Evolutionary conservation across 2,329 filamentous ascomycete species (phyloP).

Genomic region (Fusarium nodosum): DNA sequence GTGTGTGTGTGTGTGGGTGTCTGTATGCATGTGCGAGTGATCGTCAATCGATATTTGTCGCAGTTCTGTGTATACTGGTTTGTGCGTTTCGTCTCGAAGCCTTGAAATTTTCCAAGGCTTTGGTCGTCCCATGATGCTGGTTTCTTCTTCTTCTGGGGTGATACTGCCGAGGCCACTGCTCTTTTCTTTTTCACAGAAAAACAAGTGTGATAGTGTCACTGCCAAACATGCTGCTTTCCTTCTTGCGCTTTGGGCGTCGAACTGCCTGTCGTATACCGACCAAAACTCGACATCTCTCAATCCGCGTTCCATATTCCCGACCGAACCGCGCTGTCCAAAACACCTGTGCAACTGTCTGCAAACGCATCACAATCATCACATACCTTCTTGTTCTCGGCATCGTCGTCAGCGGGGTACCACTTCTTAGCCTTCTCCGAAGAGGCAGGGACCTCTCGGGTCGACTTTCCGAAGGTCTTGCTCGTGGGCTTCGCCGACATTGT

Average conservation of each 20-base stretch:
- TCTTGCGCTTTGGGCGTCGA: conserved; percentile 23
- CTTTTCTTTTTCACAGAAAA: background rate
- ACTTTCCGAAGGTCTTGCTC: conserved; percentile 98
- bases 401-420: conserved; percentile 98
- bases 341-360: conserved; percentile 32
- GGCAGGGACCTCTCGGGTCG: conserved; percentile 90
- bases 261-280: conserved; percentile 22
- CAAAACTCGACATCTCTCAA: conserved; percentile 22
- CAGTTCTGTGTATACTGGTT: conserved; percentile 8
- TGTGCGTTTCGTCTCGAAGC: conserved; percentile 38
- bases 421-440: conserved; percentile 94
- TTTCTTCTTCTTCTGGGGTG: conserved; percentile 13
- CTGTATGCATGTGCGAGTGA: background rate
- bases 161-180: background rate
- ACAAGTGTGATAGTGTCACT: background rate
- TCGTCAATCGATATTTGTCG: conserved; percentile 40
- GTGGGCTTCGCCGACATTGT: conserved; percentile 81
- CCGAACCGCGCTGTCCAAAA: conserved; percentile 15
- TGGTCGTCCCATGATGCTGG: conserved; percentile 13
- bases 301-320: conserved; percentile 25
- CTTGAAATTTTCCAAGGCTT: conserved; percentile 32
- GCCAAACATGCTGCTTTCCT: conserved; percentile 5
- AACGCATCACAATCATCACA: conserved; percentile 52
- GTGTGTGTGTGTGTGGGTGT: background rate
- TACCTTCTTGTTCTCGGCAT: conserved; percentile 92